A percentile compares a stretch with the other conserved stretches of the same genome.
phyloP scores from a whole-genome alignment of 75 land plant genomes.

The Sequoia sempervirens region DNA sequence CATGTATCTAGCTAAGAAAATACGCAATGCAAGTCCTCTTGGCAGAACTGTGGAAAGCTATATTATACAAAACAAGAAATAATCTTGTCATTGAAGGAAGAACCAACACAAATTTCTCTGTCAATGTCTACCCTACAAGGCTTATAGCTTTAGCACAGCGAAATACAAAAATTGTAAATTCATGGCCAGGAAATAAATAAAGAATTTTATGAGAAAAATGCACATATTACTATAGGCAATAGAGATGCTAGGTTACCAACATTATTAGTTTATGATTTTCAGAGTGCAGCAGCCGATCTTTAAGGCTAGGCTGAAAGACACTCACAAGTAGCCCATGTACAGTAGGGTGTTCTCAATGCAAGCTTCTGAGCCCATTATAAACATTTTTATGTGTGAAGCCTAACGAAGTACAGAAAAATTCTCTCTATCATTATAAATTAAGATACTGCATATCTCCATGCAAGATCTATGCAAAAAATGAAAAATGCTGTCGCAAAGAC shows the following conservation, averaged over 20 bases:
- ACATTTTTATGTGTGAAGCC: background rate
- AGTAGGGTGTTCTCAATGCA: conserved; percentile 58
- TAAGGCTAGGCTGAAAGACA: conserved; percentile 74
- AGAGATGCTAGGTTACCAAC: too few relatives aligned
- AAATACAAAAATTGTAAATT: background rate
- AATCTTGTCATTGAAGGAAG: background rate
- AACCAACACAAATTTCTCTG: background rate
- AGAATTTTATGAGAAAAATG: too few relatives aligned
- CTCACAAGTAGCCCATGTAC: conserved; percentile 39
- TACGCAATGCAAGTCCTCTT: background rate
- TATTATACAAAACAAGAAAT: background rate
- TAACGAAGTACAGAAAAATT: background rate
- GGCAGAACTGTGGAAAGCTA: background rate
- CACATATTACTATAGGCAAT: too few relatives aligned
- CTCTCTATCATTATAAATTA: background rate
- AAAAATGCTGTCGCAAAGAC: background rate
- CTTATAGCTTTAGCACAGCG: background rate
- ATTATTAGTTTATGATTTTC: conserved; percentile 17
- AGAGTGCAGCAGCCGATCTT: conserved; percentile 58
- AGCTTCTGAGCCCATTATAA: conserved; percentile 14
- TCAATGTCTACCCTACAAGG: background rate
- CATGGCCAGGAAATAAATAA: background rate
- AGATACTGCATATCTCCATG: background rate
- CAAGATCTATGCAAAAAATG: background rate
- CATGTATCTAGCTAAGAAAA: background rate